Conservation (phyloP, 768 basidiomycete genomes). For the Fomitopsis pulvina region DNA sequence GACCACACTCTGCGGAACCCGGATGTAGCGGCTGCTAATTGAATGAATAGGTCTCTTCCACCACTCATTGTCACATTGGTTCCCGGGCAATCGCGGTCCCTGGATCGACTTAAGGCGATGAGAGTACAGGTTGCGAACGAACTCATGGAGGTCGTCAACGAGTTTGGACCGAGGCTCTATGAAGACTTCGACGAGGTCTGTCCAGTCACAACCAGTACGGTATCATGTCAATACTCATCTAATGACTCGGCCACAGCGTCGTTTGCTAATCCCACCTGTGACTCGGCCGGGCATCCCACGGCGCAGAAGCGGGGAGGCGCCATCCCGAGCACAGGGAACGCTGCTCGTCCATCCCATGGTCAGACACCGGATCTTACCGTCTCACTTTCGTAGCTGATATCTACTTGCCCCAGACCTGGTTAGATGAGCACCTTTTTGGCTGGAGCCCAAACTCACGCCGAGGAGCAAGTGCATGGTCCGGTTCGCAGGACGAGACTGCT, state of each 20-base stretch:
- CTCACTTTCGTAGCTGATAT: constrained; percentile 1
- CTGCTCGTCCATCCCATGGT: constrained; percentile 85
- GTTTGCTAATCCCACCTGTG: constrained; percentile 77
- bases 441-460: constrained; percentile 74
- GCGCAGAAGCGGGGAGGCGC: constrained; percentile 66
- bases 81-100: constrained; percentile 79
- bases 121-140: constrained; percentile 75
- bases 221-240: background rate
- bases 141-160: constrained; percentile 75
- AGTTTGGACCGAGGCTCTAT: constrained; percentile 82
- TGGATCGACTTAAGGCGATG: constrained; percentile 69
- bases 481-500: constrained; percentile 48
- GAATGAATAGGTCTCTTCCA: constrained; percentile 65
- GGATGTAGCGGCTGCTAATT: background rate
- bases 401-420: constrained; percentile 52
- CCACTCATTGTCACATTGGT: constrained; percentile 83
- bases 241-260: constrained; percentile 66
- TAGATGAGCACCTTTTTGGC: constrained; percentile 90
- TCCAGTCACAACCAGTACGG: constrained; percentile 2
- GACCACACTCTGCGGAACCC: constrained; percentile 1
- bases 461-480: constrained; percentile 76
- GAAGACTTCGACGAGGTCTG: constrained; percentile 80
- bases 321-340: constrained; percentile 73
- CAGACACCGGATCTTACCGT: constrained; percentile 18
- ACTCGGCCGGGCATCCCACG: constrained; percentile 71